A percentile compares a stretch with the other conserved stretches of the same genome.
These are phyloP conservation scores for Urostyla sp. DNA, from an alignment of 73 alveolate genomes.

Conservation along the genomic window DNA sequence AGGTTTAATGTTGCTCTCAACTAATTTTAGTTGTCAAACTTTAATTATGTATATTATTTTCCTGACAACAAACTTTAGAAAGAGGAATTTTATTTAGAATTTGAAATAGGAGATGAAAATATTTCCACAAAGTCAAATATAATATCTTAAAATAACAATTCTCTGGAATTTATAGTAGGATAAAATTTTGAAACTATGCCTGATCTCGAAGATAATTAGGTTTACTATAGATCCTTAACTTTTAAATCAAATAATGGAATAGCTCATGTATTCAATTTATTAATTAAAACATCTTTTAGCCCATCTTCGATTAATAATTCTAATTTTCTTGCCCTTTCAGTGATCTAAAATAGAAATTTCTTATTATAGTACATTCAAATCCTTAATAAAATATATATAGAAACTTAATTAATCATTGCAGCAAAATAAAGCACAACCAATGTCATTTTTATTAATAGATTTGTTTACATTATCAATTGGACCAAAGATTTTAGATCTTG, in stretches of 20 bases:
- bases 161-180: background rate
- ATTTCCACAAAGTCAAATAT: background rate
- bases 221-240: background rate
- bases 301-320: conserved; percentile 13
- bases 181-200: background rate
- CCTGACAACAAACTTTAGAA: background rate
- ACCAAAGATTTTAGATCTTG: conserved; percentile 45
- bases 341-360: conserved; percentile 25
- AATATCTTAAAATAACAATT: background rate
- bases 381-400: background rate
- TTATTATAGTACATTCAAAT: background rate
- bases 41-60: background rate
- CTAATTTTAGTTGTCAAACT: background rate
- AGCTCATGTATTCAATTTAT: background rate
- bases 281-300: background rate
- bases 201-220: background rate
- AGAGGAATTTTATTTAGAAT: conserved; percentile 6
- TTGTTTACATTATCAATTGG: conserved; percentile 60
- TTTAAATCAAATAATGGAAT: background rate
- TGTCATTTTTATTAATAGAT: conserved; percentile 34
- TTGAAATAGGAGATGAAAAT: conserved; percentile 33
- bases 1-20: conserved; percentile 1
- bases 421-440: conserved; percentile 34
- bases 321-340: background rate
- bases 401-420: background rate